Percentiles rank a stretch among this genome's conserved stretches.
Evolutionary conservation across 441 rosid species (phyloP).

Genomic region (Lepidium campestre): DNA sequence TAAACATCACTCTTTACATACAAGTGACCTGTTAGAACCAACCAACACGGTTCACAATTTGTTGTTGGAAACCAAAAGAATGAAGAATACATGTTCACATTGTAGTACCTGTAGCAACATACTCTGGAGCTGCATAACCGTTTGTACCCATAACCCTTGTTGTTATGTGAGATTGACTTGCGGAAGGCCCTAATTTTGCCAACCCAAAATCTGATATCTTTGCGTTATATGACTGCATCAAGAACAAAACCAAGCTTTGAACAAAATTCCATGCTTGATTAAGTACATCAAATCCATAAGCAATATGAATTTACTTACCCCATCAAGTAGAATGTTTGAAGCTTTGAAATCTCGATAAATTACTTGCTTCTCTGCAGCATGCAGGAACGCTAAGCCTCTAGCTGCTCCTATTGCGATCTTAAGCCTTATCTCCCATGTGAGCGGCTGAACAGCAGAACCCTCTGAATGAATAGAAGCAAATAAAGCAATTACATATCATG

Average conservation of each 20-base stretch:
- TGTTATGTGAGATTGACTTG: conserved; percentile 78
- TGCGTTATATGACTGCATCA: conserved; percentile 62
- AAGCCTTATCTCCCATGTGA: conserved; percentile 65
- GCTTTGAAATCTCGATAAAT: conserved; percentile 91
- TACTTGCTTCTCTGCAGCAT: conserved; percentile 73
- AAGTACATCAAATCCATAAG: conserved; percentile 1
- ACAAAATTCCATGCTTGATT: neutral
- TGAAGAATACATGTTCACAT: neutral
- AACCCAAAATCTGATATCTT: conserved; percentile 84
- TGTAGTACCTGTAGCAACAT: conserved; percentile 72
- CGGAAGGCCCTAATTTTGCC: conserved; percentile 88
- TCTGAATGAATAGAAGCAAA: conserved; percentile 32
- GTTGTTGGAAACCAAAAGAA: neutral
- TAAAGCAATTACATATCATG: neutral
- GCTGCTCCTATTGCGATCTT: conserved; percentile 86
- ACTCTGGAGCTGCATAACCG: conserved; percentile 92
- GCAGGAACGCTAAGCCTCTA: conserved; percentile 69
- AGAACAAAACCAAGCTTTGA: conserved; percentile 4
- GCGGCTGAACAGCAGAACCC: conserved; percentile 76
- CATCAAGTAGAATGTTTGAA: conserved; percentile 82
- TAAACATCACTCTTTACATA: conserved; percentile 83
- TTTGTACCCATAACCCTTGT: conserved; percentile 81
- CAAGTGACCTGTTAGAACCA: conserved; percentile 55
- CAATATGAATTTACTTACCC: conserved; percentile 34
- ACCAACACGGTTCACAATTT: conserved; percentile 3